These are phyloP conservation scores for Mrakia gelida DNA, from an alignment of 768 basidiomycete genomes.

Conservation along the genomic window DNA sequence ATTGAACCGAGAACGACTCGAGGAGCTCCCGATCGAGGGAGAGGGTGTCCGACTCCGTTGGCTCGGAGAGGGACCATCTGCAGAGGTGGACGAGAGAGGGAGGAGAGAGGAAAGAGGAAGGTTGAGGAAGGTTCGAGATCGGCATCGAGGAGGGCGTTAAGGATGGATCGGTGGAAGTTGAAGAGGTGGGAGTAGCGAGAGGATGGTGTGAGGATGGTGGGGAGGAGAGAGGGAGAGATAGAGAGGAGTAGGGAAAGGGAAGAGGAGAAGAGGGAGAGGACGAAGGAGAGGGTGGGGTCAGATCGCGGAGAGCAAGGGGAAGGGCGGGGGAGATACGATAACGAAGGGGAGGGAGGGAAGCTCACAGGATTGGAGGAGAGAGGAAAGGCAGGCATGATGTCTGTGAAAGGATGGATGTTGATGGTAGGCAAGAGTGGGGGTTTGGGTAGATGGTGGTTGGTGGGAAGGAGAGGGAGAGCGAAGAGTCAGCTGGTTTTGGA, in stretches of 20 bases:
- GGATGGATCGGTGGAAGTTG: neutral
- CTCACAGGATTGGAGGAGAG: conserved; percentile 18
- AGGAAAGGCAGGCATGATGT: conserved; percentile 20
- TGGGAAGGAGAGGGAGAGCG: neutral
- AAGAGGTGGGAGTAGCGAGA: neutral
- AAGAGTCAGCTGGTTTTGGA: neutral
- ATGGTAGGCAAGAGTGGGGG: neutral
- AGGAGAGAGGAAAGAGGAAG: neutral
- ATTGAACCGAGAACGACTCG: conserved; percentile 27
- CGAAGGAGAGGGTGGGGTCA: neutral
- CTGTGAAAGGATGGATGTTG: conserved; percentile 17
- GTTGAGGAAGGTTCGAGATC: too few relatives aligned
- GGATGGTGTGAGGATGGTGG: too few relatives aligned
- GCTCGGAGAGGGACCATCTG: neutral
- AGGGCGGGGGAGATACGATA: neutral
- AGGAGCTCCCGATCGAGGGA: conserved; percentile 9
- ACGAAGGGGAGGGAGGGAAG: neutral
- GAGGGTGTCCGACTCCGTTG: conserved; percentile 7
- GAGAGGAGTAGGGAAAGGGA: neutral
- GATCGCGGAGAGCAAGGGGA: neutral
- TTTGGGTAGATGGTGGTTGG: neutral
- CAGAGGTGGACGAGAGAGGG: neutral
- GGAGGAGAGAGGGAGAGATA: too few relatives aligned
- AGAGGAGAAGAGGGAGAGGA: neutral
- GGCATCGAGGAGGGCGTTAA: too few relatives aligned